These are phyloP conservation scores for Nannizzia gypsea DNA, from an alignment of 2,329 filamentous ascomycete species.

Conservation along the genomic window DNA sequence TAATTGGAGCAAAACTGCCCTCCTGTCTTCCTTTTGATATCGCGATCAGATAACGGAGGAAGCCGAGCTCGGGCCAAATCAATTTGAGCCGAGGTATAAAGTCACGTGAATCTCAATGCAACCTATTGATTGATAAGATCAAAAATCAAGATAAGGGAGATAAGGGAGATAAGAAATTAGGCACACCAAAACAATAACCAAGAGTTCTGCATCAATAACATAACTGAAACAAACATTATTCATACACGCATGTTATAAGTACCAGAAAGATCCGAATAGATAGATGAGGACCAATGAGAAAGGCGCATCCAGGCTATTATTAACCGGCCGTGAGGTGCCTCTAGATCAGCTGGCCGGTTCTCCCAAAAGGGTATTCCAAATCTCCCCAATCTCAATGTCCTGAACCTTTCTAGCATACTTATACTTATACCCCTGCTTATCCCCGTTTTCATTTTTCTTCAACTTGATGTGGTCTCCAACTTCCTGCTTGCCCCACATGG, in stretches of 20 bases:
- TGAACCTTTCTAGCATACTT: slow-evolving; percentile 21
- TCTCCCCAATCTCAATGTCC: neutral
- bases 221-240: neutral
- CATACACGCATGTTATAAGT: neutral
- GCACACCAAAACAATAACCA: neutral
- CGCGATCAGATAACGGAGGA: neutral
- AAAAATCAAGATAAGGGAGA: neutral
- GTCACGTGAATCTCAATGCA: neutral
- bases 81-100: neutral
- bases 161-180: neutral
- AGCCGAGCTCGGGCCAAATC: neutral
- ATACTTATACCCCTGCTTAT: slow-evolving; percentile 28
- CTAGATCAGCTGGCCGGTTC: neutral
- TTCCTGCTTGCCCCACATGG: slow-evolving; percentile 33
- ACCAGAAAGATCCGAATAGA: neutral
- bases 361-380: neutral
- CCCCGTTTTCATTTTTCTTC: neutral
- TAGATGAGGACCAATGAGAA: neutral
- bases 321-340: neutral
- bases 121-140: neutral
- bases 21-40: neutral
- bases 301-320: neutral
- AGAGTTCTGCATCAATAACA: neutral
- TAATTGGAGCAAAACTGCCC: neutral
- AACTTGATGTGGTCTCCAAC: slow-evolving; percentile 17